These are phyloP conservation scores for Heterobasidion annosum DNA, from an alignment of 1,284 basidiomycete genomes.

Conservation along the genomic window DNA sequence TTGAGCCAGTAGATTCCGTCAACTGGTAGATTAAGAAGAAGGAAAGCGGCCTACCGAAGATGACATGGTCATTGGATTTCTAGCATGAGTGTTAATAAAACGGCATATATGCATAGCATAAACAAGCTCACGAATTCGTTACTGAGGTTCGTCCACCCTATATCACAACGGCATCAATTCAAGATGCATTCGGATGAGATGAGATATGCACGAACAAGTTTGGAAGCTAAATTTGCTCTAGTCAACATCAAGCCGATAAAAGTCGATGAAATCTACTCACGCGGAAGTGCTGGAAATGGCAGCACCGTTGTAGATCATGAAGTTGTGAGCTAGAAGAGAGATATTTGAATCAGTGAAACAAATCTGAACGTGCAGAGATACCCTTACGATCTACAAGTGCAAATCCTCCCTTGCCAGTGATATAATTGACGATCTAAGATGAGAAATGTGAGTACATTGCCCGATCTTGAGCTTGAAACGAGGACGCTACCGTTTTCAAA, in stretches of 20 bases:
- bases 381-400: slow-evolving; percentile 48
- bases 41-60: slow-evolving; percentile 30
- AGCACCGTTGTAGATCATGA: slow-evolving; percentile 45
- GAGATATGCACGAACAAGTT: slow-evolving; percentile 27
- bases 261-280: slow-evolving; percentile 21
- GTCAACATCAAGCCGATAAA: neutral
- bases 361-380: neutral
- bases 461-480: neutral
- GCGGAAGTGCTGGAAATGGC: slow-evolving; percentile 37
- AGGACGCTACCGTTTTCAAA: slow-evolving; percentile 29
- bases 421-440: slow-evolving; percentile 40
- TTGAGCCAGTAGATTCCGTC: neutral
- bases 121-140: slow-evolving; percentile 34
- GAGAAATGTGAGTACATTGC: neutral
- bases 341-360: neutral
- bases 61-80: slow-evolving; percentile 42
- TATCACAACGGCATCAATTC: neutral
- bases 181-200: neutral
- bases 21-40: neutral
- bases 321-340: slow-evolving; percentile 41
- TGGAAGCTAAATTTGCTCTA: slow-evolving; percentile 33
- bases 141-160: slow-evolving; percentile 51
- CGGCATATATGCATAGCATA: neutral
- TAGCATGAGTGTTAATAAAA: slow-evolving; percentile 11
- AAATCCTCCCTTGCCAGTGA: slow-evolving; percentile 50